Base-by-base conservation (phyloP, 352 stramenopile genomes). In the Pythium brachiatum region DNA sequence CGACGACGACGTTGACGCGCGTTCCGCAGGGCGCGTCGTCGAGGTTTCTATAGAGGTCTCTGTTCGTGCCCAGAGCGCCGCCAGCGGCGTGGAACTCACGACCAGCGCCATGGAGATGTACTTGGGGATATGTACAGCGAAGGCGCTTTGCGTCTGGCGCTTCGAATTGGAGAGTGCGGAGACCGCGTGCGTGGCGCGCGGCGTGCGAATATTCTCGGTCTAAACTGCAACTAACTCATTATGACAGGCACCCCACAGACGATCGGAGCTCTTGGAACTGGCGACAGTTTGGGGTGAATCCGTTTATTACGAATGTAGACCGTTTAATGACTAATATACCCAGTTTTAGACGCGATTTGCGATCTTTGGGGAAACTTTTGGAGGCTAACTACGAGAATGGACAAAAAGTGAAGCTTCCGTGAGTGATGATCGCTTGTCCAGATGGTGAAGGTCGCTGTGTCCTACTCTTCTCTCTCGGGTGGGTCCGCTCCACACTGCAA, bases 201-300 rank as follows among this genome's bases (percentile, higher is more conserved):
- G 25, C 26, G 21, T 56, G 59, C 51, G 59, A 66, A 66, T 54
- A 38, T 66, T 66, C 59, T 54, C 48, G 3, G 3, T 23, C 8
- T 51, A 27, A 69, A 69, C 44, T 69, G 62, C 62, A 69, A 69
- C 54, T 64, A 69, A 69, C 62, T 69, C 62, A 69, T 69, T 69
- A 60, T 69, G 48, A 47, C 48, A 69, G 62, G 62, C 27, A 51
- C 55, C 26, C 41, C 7, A 23, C 47, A 6, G 9, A n/a, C 21
- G 23, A 39, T 16, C 7, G 12, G 46, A 57, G 32, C 57, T 63
- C 32, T 38, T 51, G 44, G 52, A 63, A 56, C 57, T 48, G 57
- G 57, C 57, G 57, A 52, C 16, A 56, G 36, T 13, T 3, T 7
- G 26, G 3, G 18, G 20, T 8, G 26, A 29, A 7, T 6, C 12